Evolutionary conservation across 331 rosid genomes (phyloP).

Genomic region (Rosa hybrid): DNA sequence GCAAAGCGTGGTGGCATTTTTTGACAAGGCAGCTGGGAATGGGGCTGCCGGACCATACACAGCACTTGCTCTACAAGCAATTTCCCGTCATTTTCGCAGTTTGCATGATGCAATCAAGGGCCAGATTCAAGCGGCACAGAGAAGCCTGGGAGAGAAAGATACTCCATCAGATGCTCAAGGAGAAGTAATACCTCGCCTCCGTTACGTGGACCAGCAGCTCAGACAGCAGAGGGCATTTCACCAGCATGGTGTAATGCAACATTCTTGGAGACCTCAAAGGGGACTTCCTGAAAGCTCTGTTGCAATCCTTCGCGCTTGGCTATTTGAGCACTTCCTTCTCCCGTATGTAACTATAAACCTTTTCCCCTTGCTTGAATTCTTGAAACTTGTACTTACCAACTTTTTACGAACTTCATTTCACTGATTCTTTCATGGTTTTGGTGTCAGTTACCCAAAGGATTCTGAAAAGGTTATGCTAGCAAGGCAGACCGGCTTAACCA

Average conservation of each 20-base stretch:
- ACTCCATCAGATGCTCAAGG: slow-evolving; percentile 30
- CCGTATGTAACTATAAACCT: slow-evolving; percentile 51
- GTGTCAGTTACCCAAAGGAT: slow-evolving; percentile 86
- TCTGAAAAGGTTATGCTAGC: slow-evolving; percentile 90
- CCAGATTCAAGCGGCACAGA: slow-evolving; percentile 72
- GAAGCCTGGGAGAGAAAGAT: slow-evolving; percentile 83
- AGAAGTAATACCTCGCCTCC: slow-evolving; percentile 82
- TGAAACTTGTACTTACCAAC: neutral
- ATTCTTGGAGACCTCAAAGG: slow-evolving; percentile 98
- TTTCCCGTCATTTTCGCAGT: slow-evolving; percentile 85
- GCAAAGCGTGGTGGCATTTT: slow-evolving; percentile 71
- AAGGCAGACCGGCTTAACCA: slow-evolving; percentile 83
- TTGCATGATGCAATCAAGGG: slow-evolving; percentile 78
- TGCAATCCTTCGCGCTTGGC: slow-evolving; percentile 93
- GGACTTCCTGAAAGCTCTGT: slow-evolving; percentile 97
- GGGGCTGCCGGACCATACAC: slow-evolving; percentile 87
- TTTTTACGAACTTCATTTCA: slow-evolving; percentile 15
- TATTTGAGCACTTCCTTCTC: slow-evolving; percentile 94
- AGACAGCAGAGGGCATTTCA: slow-evolving; percentile 84
- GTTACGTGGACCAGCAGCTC: slow-evolving; percentile 87
- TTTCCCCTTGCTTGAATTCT: neutral
- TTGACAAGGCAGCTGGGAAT: slow-evolving; percentile 77
- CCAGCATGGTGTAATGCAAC: slow-evolving; percentile 79
- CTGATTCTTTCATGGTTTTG: slow-evolving; percentile 24
- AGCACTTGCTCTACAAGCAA: slow-evolving; percentile 70